These are phyloP conservation scores for Lentinula raphanica DNA, from an alignment of 768 basidiomycete species.

Conservation along the genomic window DNA sequence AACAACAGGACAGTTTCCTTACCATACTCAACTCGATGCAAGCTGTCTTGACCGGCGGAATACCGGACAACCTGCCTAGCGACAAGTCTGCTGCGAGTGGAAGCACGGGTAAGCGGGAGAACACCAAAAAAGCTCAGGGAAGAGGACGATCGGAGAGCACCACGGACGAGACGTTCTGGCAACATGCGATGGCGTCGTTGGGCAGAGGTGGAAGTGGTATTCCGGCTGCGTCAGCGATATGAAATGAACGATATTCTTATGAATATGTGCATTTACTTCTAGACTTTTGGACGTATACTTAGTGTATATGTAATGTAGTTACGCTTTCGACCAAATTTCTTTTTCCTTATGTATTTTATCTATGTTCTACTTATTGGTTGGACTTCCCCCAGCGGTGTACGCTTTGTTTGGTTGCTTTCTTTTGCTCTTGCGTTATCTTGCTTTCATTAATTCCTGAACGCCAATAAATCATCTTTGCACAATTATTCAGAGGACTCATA, in stretches of 20 bases:
- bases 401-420: not conserved
- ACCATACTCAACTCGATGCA: not conserved
- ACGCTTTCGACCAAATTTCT: not conserved
- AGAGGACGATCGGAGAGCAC: constrained; percentile 45
- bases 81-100: not conserved
- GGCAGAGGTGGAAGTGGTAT: not conserved
- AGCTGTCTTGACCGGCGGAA: not conserved
- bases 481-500: not conserved
- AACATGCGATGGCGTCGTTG: constrained; percentile 2
- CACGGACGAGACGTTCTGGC: constrained; percentile 34
- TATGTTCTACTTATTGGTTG: not conserved
- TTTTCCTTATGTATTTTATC: constrained; percentile 1
- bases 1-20: not conserved
- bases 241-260: constrained; percentile 3
- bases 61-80: not conserved
- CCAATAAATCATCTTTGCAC: not conserved
- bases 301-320: too few species aligned
- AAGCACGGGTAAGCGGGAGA: not conserved
- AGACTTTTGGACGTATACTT: not conserved
- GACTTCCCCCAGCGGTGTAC: not conserved
- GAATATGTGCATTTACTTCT: not conserved
- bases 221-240: not conserved
- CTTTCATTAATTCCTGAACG: not conserved
- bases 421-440: not conserved
- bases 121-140: constrained; percentile 17